Conservation (phyloP, 2,329 filamentous ascomycete genomes). For the Zymoseptoria pseudotritici region DNA sequence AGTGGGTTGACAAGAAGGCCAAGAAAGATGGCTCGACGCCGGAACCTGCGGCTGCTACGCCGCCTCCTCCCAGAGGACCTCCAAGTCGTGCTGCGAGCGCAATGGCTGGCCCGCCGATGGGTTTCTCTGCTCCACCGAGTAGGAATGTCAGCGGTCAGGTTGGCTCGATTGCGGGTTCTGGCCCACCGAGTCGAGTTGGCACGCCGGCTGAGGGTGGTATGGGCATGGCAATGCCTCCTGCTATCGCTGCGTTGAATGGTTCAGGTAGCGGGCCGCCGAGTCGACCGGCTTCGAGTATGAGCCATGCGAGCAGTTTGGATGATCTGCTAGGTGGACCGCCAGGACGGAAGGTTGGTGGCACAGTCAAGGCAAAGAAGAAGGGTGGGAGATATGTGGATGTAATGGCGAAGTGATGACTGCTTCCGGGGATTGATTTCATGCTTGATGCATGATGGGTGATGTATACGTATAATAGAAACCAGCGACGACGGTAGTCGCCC, state of each 20-base stretch:
- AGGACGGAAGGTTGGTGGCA: constrained; percentile 53
- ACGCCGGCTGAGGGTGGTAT: constrained; percentile 22
- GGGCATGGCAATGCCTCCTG: constrained; percentile 7
- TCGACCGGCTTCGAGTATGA: constrained; percentile 72
- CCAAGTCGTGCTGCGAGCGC: constrained; percentile 5
- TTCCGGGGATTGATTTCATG: not conserved
- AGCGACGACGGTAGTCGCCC: no score
- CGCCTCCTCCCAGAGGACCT: constrained; percentile 60
- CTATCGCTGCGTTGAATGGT: constrained; percentile 21
- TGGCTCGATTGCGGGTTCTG: constrained; percentile 8
- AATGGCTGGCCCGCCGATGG: not conserved
- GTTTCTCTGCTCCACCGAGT: not conserved
- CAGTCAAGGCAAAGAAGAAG: constrained; percentile 64
- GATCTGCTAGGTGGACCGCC: constrained; percentile 70
- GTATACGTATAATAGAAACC: not conserved
- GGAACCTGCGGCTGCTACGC: constrained; percentile 44
- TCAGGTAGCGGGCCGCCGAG: constrained; percentile 40
- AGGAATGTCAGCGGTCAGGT: not conserved
- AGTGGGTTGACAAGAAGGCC: constrained; percentile 92
- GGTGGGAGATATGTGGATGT: constrained; percentile 89
- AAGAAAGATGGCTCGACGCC: constrained; percentile 36
- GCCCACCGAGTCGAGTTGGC: constrained; percentile 24
- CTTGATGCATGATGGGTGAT: not conserved
- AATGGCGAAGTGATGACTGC: constrained; percentile 59
- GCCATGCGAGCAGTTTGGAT: constrained; percentile 89